Evolutionary conservation across 352 stramenopile genomes (phyloP), one percentile per base, ranked within the genome.

Genomic region (Phytophthora tentaculata): DNA sequence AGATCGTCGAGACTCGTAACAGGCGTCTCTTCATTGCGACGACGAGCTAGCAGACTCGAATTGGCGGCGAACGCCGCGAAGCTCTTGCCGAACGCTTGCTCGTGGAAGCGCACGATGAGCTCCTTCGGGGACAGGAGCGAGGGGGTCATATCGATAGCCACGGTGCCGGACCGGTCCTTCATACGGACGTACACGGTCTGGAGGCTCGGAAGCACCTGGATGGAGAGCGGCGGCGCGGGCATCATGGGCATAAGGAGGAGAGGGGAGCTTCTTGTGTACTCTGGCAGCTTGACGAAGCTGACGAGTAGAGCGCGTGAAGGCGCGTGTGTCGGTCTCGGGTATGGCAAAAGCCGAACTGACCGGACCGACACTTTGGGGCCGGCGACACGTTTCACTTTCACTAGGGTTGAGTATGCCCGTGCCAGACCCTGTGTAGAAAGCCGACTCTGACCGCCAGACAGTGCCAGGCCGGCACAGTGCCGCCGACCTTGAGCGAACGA

Each of bases 171-270:
- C 4, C 88, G 67, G 56, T 91, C 81, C 64, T 87, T 86, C 84
- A 93, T 93, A 63, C 84, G 83, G 48, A 93, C 75, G 58, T 80
- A 89, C 23, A 93, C 70, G 22, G 81, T 91, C 61, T 52, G 45
- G 37, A 69, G 26, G 35, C 70, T 64, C 9, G 75, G 62, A 48
- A 79, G 76, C 61, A 90, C 69, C 32, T 89, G 81, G 47, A 89
- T 69, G 35, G 69, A 69, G 55, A 86, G 73, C 61, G 71, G 64
- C 20, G 71, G 50, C 54, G 69, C 39, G 48, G 65, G 41, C 62
- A 70, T 73, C 57, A 74, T 61, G 14, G 73, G 79, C 83, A 89
- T 88, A 54, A 72, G 51, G 43, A 59, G 22, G 44, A 58, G 13
- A 10, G 7, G 3, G 23, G 26, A 39, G 23, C 41, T n/a, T 56